Percentiles rank a stretch among this genome's conserved stretches.
Evolutionary conservation across 2,329 filamentous ascomycete genomes (phyloP).

Genomic region (Hymenoscyphus albidus): DNA sequence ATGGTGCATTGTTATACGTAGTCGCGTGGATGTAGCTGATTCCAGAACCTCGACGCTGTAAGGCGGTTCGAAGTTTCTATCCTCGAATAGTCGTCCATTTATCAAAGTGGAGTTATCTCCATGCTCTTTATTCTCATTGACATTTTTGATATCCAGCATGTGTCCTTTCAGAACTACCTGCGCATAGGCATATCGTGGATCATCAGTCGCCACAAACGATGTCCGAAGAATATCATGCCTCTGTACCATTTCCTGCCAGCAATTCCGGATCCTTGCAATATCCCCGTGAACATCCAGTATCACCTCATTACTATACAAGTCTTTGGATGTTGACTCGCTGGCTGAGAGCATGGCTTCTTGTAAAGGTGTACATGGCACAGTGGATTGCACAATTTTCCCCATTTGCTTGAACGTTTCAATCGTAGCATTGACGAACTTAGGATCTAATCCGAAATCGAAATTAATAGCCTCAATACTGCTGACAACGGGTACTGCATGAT

Average conservation of each 20-base stretch:
- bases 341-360: slow-evolving; percentile 84
- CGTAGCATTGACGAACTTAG: slow-evolving; percentile 22
- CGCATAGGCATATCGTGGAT: slow-evolving; percentile 58
- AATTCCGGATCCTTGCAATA: slow-evolving; percentile 46
- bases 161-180: slow-evolving; percentile 63
- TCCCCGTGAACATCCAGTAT: slow-evolving; percentile 56
- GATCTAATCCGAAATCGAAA: slow-evolving; percentile 25
- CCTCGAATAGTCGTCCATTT: background rate
- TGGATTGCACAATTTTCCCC: slow-evolving; percentile 42
- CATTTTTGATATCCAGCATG: slow-evolving; percentile 25
- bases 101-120: background rate
- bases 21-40: slow-evolving; percentile 9
- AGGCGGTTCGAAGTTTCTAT: slow-evolving; percentile 24
- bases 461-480: background rate
- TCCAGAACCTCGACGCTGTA: slow-evolving; percentile 26
- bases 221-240: slow-evolving; percentile 78
- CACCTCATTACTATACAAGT: slow-evolving; percentile 70
- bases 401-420: slow-evolving; percentile 18
- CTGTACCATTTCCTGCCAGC: slow-evolving; percentile 59
- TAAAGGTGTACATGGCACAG: slow-evolving; percentile 80
- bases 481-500: background rate
- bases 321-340: slow-evolving; percentile 39
- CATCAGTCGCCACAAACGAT: slow-evolving; percentile 64
- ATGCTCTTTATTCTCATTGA: slow-evolving; percentile 4
- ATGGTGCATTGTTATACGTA: slow-evolving; percentile 57